These are phyloP conservation scores for Rhodotorula taiwanensis DNA, from an alignment of 768 basidiomycete genomes.

Conservation along the genomic window DNA sequence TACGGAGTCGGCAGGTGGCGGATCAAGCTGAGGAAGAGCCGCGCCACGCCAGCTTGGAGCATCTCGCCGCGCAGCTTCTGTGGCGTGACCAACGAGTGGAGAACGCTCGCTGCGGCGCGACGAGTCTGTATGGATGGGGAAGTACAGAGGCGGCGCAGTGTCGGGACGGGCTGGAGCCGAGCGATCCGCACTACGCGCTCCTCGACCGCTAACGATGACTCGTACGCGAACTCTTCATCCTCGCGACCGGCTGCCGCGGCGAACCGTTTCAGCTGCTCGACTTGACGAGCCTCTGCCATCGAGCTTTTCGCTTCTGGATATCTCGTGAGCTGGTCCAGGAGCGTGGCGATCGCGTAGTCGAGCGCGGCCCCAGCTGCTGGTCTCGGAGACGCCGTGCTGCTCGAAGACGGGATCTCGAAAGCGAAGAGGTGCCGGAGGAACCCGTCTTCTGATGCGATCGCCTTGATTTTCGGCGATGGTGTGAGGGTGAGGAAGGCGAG, in stretches of 20 bases:
- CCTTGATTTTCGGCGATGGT: constrained; percentile 62
- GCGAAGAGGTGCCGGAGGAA: constrained; percentile 54
- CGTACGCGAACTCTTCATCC: constrained; percentile 21
- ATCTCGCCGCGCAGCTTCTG: constrained; percentile 23
- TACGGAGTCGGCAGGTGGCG: constrained; percentile 17
- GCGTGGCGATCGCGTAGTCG: constrained; percentile 65
- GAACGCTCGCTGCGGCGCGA: constrained; percentile 32
- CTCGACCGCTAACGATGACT: constrained; percentile 4
- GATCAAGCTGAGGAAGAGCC: constrained; percentile 47
- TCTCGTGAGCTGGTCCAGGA: constrained; percentile 66
- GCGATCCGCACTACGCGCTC: constrained; percentile 10
- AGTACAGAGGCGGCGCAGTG: constrained; percentile 41
- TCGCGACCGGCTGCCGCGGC: constrained; percentile 54
- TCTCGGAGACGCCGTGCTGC: constrained; percentile 44
- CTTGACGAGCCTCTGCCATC: constrained; percentile 52
- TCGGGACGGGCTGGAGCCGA: constrained; percentile 9
- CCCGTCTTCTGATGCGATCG: constrained; percentile 37
- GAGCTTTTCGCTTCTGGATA: constrained; percentile 72
- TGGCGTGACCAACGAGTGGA: constrained; percentile 37
- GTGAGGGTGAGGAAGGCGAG: constrained; percentile 72
- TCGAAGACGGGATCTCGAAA: constrained; percentile 45
- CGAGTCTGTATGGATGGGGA: constrained; percentile 18
- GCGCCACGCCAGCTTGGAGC: constrained; percentile 47
- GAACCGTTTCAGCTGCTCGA: constrained; percentile 40
- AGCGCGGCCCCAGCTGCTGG: constrained; percentile 19